Evolutionary conservation across 2,329 filamentous ascomycete genomes (phyloP), one percentile per base, ranked within the genome.

Genomic region (Sarocladium strictum): DNA sequence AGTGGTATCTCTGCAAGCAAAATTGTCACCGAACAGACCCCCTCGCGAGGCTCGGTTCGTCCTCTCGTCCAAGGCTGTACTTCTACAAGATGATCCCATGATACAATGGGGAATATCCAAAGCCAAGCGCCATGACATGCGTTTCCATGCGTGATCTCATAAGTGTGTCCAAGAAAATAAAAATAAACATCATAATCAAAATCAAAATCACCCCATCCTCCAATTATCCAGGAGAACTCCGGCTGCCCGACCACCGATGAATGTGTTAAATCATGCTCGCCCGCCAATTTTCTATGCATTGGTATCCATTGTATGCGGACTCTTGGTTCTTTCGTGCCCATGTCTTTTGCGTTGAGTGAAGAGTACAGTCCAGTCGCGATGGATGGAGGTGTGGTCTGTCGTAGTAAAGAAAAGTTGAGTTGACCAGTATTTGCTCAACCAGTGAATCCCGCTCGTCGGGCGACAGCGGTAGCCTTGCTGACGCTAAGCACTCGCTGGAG

Each of bases 401-500:
- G 37, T 11, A 11, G 37, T 40, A 5, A 15, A 15, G 9, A 45
- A 23, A 19, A 45, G 40, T 45, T 5, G 19, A 49, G 43, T 27
- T 19, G 15, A 19, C 10, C 14, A 17, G 6, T 21, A 49, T 21
- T 11, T 10, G 12, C 27, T 53, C 50, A 53, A 19, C 50, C 50
- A 7, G 14, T 17, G 50, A 53, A 53, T n/a, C 50, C 50, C 3
- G 33, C 33, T 11, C 50, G 50, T 19, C 50, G 32, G 23, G 26
- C 33, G 19, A 15, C 50, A 12, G 50, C 32, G 2, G 50, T 53
- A 12, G 67, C 35, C 37, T 47, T 58, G 43, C 51, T 29, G 27
- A 55, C 32, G 26, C 63, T 69, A 49, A 74, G 71, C 21, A 75
- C 68, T 10, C 72, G 70, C 21, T 74, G 71, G 15, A 76, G 61